These are phyloP conservation scores for Sporisorium graminicola DNA, from an alignment of 1,284 basidiomycete species.

Conservation along the genomic window DNA sequence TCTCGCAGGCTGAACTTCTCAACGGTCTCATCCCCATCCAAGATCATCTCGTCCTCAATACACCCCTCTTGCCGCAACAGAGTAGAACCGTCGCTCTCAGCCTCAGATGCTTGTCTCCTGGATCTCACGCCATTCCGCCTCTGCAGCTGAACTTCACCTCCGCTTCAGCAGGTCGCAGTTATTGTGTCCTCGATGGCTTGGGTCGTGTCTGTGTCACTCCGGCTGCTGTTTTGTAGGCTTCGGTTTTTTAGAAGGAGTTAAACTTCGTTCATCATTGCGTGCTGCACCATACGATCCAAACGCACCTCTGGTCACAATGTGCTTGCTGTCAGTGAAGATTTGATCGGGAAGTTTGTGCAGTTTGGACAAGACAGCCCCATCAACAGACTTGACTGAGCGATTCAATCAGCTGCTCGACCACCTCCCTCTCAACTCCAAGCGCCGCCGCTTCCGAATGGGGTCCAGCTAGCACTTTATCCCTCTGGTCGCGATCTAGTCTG, in stretches of 20 bases:
- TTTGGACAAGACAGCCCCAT: neutral
- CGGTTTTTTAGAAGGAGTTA: neutral
- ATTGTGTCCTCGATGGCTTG: constrained; percentile 16
- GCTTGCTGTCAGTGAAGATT: neutral
- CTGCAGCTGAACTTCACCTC: constrained; percentile 11
- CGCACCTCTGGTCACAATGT: neutral
- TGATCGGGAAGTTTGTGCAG: neutral
- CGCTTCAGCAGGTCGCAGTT: neutral
- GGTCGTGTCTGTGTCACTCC: constrained; percentile 24
- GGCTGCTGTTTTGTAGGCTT: constrained; percentile 23
- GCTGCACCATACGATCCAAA: neutral
- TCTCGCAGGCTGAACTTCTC: constrained; percentile 12
- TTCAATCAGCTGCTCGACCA: constrained; percentile 35
- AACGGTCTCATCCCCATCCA: constrained; percentile 23
- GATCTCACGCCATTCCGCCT: constrained; percentile 19
- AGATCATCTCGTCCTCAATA: constrained; percentile 5
- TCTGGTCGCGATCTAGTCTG: constrained; percentile 26
- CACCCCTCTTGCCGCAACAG: constrained; percentile 7
- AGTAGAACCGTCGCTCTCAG: constrained; percentile 13
- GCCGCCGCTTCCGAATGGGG: constrained; percentile 20
- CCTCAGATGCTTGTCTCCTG: constrained; percentile 28
- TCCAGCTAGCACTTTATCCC: constrained; percentile 23
- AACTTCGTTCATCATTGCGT: neutral
- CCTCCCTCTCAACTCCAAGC: constrained; percentile 27
- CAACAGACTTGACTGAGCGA: constrained; percentile 30